A percentile compares a stretch with the other conserved stretches of the same genome.
Evolutionary conservation across 176 grass and related monocot genomes (phyloP).

Genomic region (Raddia guianensis): DNA sequence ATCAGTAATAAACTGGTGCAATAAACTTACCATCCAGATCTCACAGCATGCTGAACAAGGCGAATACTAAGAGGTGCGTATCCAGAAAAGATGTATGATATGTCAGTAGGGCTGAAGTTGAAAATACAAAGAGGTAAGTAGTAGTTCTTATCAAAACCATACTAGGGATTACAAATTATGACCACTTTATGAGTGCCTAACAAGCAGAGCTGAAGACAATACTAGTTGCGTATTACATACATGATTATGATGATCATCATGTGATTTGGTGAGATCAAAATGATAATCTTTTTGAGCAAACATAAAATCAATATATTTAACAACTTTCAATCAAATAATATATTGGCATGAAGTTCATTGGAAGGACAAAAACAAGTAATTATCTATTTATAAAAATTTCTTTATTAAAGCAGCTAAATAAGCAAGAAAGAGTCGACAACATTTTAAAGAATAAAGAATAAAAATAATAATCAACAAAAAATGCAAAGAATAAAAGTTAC

Average conservation of each 20-base stretch:
- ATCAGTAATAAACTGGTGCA: constrained; percentile 4
- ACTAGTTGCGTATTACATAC: constrained; percentile 17
- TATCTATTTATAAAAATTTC: not conserved
- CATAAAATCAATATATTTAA: not conserved
- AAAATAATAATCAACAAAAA: not conserved
- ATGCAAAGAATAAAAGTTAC: not conserved
- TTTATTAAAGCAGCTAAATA: not conserved
- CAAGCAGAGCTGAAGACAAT: constrained; percentile 9
- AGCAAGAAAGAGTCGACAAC: not conserved
- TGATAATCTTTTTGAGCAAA: constrained; percentile 16
- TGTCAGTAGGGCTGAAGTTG: constrained; percentile 79
- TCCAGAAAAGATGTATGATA: constrained; percentile 99
- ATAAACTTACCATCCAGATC: constrained; percentile 85
- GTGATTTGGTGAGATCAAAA: not conserved
- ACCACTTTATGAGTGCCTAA: constrained; percentile 16
- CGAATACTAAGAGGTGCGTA: constrained; percentile 98
- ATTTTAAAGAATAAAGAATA: not conserved
- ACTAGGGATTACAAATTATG: not conserved
- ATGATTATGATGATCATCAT: not conserved
- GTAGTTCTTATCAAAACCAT: constrained; percentile 29
- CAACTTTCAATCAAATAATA: not conserved
- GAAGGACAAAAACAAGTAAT: not conserved
- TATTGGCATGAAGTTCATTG: not conserved
- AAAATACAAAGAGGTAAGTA: constrained; percentile 43
- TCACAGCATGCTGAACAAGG: constrained; percentile 91